Evolutionary conservation across 345 rosid genomes (phyloP).

Genomic region (Rhodamnia rubescens): DNA sequence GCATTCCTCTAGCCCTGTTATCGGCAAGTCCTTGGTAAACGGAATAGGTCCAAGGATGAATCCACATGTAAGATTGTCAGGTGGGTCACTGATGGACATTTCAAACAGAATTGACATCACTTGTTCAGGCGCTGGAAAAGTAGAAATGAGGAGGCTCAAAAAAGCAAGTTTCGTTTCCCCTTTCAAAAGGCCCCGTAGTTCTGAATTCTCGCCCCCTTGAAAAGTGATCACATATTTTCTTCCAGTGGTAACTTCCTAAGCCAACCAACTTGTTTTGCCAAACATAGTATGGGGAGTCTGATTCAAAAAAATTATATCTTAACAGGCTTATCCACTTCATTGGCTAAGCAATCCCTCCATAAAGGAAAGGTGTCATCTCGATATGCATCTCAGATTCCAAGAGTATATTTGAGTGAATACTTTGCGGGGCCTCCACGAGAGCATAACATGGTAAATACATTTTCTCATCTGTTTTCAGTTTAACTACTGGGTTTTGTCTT

Average conservation of each 20-base stretch:
- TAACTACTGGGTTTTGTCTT: not conserved
- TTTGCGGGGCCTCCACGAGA: slow-evolving; percentile 45
- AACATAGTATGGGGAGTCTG: not conserved
- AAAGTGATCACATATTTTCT: slow-evolving; percentile 20
- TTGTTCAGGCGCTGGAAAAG: slow-evolving; percentile 15
- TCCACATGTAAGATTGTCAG: slow-evolving; percentile 26
- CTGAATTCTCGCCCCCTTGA: slow-evolving; percentile 55
- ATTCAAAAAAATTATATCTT: slow-evolving; percentile 7
- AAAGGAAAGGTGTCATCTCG: slow-evolving; percentile 42
- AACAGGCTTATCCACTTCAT: slow-evolving; percentile 49
- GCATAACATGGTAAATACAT: slow-evolving; percentile 34
- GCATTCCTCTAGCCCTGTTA: slow-evolving; percentile 1
- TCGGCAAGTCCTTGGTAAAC: slow-evolving; percentile 13
- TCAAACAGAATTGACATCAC: slow-evolving; percentile 31
- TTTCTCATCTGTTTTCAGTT: not conserved
- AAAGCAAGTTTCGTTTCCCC: slow-evolving; percentile 37
- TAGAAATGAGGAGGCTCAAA: slow-evolving; percentile 44
- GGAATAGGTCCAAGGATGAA: slow-evolving; percentile 12
- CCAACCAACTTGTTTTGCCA: slow-evolving; percentile 3
- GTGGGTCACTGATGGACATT: slow-evolving; percentile 45
- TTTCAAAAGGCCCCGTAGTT: slow-evolving; percentile 76
- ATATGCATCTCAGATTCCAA: slow-evolving; percentile 45
- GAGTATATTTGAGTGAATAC: slow-evolving; percentile 60
- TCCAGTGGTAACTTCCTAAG: slow-evolving; percentile 37
- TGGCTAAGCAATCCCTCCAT: slow-evolving; percentile 18